Conservation (phyloP, 805 yeast species). For the Candida broadrunensis region DNA sequence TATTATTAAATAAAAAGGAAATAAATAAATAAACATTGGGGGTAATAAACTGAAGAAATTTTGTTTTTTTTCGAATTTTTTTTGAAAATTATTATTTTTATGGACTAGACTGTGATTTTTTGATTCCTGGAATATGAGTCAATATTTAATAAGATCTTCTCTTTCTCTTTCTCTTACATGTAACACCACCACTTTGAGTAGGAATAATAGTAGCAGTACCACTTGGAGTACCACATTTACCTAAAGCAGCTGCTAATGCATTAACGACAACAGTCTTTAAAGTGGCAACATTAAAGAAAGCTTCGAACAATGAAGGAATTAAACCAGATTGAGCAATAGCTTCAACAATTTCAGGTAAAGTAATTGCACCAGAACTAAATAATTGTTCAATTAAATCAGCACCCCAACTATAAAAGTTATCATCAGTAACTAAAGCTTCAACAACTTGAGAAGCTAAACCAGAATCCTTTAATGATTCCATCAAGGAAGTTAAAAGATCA, state of each 20-base stretch:
- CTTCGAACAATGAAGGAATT: conserved; percentile 32
- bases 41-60: no score
- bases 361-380: conserved; percentile 25
- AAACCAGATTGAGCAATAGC: conserved; percentile 36
- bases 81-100: no score
- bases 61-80: no score
- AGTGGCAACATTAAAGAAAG: conserved; percentile 35
- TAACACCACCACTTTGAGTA: conserved; percentile 8
- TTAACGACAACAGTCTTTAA: conserved; percentile 38
- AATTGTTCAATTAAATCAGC: conserved; percentile 31
- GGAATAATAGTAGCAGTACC: conserved; percentile 17
- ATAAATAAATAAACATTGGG: no score
- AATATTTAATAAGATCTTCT: conserved; percentile 9
- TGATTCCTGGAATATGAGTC: no score
- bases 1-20: no score
- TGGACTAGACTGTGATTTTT: no score
- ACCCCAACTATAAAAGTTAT: conserved; percentile 36
- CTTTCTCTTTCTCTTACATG: conserved; percentile 17
- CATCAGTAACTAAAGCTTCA: conserved; percentile 33
- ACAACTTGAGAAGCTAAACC: conserved; percentile 41
- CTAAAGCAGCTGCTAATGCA: conserved; percentile 42
- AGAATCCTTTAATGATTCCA: conserved; percentile 42
- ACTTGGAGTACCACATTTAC: conserved; percentile 30
- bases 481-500: conserved; percentile 26
- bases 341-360: conserved; percentile 21